A percentile compares a stretch with the other conserved stretches of the same genome.
These are phyloP conservation scores for Apophysomyces sp. DNA, from an alignment of 371 early-diverging fungal genomes.

Conservation along the genomic window DNA sequence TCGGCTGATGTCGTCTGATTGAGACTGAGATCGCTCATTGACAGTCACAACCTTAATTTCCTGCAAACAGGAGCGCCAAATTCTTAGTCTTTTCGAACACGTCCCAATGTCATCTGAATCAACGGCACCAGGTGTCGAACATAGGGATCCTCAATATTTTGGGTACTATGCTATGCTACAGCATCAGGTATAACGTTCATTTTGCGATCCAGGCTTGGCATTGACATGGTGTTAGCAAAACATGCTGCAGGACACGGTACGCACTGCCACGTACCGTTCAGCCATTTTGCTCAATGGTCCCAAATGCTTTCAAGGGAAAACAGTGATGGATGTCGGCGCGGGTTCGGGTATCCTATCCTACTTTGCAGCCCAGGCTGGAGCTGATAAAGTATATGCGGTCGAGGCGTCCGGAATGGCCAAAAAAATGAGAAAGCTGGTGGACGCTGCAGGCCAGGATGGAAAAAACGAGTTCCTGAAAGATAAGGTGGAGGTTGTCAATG, in stretches of 20 bases:
- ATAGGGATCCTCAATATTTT: conserved; percentile 83
- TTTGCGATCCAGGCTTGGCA: not conserved
- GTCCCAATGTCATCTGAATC: not conserved
- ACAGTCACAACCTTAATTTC: no score
- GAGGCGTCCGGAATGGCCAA: conserved; percentile 96
- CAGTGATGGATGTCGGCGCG: conserved; percentile 96
- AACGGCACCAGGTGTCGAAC: conserved; percentile 51
- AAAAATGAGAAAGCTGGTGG: conserved; percentile 82
- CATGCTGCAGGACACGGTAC: conserved; percentile 94
- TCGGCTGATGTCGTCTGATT: no score
- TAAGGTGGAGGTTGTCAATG: conserved; percentile 81
- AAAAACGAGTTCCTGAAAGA: conserved; percentile 80
- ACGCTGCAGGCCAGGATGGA: conserved; percentile 49
- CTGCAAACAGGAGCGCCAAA: not conserved
- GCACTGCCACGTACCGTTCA: conserved; percentile 93
- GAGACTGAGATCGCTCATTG: no score
- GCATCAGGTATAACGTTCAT: conserved; percentile 76
- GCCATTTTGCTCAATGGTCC: conserved; percentile 83
- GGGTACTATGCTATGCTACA: conserved; percentile 94
- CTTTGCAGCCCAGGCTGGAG: conserved; percentile 93
- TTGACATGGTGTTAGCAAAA: conserved; percentile 73
- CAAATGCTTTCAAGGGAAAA: conserved; percentile 71
- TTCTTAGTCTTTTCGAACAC: not conserved
- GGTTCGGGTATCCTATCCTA: conserved; percentile 94
- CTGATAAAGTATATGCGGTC: conserved; percentile 89